These are phyloP conservation scores for Cardiospermum halicacabum DNA, from an alignment of 345 rosid genomes.

Conservation along the genomic window DNA sequence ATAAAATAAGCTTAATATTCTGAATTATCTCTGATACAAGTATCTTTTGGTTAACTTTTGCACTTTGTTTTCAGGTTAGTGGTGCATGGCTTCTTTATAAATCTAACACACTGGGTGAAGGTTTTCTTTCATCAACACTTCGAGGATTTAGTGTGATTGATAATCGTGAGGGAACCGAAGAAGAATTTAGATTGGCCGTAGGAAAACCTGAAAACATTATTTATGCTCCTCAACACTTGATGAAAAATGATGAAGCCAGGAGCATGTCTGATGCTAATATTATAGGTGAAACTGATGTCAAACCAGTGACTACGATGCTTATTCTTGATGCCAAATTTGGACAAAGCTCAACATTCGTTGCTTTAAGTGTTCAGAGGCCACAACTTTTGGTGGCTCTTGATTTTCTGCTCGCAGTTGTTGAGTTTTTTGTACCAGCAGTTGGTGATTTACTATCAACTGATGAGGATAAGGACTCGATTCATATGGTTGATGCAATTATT, in stretches of 20 bases:
- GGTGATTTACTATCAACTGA: constrained; percentile 64
- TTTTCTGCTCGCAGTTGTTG: constrained; percentile 85
- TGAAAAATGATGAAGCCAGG: constrained; percentile 26
- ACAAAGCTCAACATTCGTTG: constrained; percentile 51
- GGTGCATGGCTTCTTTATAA: constrained; percentile 87
- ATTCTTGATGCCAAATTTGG: constrained; percentile 84
- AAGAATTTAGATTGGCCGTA: constrained; percentile 77
- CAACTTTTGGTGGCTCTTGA: constrained; percentile 94
- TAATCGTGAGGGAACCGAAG: constrained; percentile 85
- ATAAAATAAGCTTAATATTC: background rate
- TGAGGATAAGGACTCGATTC: constrained; percentile 48
- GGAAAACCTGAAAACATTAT: constrained; percentile 59
- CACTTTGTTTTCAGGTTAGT: constrained; percentile 45
- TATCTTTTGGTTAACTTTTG: background rate
- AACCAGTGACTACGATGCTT: constrained; percentile 81
- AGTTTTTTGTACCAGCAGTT: constrained; percentile 86
- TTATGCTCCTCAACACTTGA: constrained; percentile 27
- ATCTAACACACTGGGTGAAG: constrained; percentile 59
- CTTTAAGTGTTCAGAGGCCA: constrained; percentile 80
- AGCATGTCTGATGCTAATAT: constrained; percentile 26
- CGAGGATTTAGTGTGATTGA: constrained; percentile 80
- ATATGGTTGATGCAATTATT: constrained; percentile 53
- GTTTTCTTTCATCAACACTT: constrained; percentile 80
- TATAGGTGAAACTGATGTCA: constrained; percentile 29
- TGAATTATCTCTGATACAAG: background rate